Conservation (phyloP, 495 filamentous ascomycete species). For the Monascus purpureus region DNA sequence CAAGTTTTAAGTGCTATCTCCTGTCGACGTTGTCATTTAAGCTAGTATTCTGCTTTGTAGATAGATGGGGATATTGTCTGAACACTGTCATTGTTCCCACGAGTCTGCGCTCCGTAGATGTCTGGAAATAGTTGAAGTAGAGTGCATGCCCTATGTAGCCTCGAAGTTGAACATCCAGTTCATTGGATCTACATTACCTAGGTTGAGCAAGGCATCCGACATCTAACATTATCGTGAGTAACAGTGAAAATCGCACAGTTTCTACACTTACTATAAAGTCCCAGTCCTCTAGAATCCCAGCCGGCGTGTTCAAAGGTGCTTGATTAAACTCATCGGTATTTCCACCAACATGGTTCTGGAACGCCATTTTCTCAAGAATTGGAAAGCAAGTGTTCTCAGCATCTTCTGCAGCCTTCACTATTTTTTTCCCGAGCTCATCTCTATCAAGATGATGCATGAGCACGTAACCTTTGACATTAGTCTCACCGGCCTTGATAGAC, state of each 20-base stretch:
- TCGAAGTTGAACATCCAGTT: conserved; percentile 6
- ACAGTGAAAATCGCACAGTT: background rate
- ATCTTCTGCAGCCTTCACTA: conserved; percentile 26
- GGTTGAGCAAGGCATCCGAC: conserved; percentile 3
- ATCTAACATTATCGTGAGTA: conserved; percentile 2
- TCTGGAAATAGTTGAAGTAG: no score
- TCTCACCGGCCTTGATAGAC: conserved; percentile 35
- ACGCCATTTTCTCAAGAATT: conserved; percentile 16
- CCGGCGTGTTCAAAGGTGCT: background rate
- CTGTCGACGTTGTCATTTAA: no score
- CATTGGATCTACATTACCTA: conserved; percentile 4
- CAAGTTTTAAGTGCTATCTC: no score
- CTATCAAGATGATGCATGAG: conserved; percentile 20
- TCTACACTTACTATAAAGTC: conserved; percentile 10
- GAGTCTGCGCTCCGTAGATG: no score
- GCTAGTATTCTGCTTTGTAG: no score
- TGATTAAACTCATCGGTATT: conserved; percentile 1
- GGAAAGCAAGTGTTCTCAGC: conserved; percentile 14
- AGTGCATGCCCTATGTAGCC: no score
- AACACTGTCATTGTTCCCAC: no score
- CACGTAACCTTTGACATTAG: conserved; percentile 41
- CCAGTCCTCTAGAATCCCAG: conserved; percentile 10
- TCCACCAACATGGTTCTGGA: conserved; percentile 3
- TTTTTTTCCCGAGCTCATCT: conserved; percentile 12
- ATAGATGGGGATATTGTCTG: no score